phyloP scores from a whole-genome alignment of 140 eudicot genomes.

The Senecio squalidus region DNA sequence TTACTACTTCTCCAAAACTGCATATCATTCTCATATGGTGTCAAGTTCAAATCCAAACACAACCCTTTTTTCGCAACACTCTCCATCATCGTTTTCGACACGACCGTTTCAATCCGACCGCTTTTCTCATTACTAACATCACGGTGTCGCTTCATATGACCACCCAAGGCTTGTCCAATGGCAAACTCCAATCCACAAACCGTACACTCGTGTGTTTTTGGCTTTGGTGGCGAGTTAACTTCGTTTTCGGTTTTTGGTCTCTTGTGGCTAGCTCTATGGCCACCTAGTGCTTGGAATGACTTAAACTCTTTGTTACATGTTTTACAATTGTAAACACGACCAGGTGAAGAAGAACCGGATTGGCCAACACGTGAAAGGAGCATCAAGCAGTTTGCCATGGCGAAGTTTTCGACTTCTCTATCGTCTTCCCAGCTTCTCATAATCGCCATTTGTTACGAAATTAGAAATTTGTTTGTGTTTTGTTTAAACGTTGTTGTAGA shows the following conservation, averaged over 20 bases:
- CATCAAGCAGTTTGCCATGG: slow-evolving; percentile 47
- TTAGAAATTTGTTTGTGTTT: not conserved
- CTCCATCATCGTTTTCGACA: too few relatives aligned
- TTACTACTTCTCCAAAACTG: slow-evolving; percentile 23
- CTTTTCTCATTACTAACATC: slow-evolving; percentile 12
- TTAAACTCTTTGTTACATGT: slow-evolving; percentile 35
- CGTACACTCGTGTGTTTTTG: slow-evolving; percentile 43
- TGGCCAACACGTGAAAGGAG: slow-evolving; percentile 30
- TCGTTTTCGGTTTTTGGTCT: not conserved
- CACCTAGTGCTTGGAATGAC: slow-evolving; percentile 48
- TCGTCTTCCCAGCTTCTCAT: slow-evolving; percentile 33
- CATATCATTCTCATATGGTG: slow-evolving; percentile 46
- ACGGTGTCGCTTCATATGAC: slow-evolving; percentile 55
- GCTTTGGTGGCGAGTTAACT: slow-evolving; percentile 17
- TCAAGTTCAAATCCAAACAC: slow-evolving; percentile 49
- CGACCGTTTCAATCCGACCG: not conserved
- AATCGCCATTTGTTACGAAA: slow-evolving; percentile 15
- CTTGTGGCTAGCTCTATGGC: slow-evolving; percentile 52
- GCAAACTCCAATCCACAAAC: slow-evolving; percentile 49
- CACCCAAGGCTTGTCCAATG: slow-evolving; percentile 49
- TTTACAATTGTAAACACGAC: slow-evolving; percentile 34
- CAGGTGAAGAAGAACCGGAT: slow-evolving; percentile 12
- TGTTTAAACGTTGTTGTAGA: not conserved
- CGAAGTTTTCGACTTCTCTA: slow-evolving; percentile 23
- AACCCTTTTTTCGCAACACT: slow-evolving; percentile 38